A percentile compares a stretch with the other conserved stretches of the same genome.
Conservation (phyloP, 73 alveolate genomes). For the Blepharisma japonicum region DNA sequence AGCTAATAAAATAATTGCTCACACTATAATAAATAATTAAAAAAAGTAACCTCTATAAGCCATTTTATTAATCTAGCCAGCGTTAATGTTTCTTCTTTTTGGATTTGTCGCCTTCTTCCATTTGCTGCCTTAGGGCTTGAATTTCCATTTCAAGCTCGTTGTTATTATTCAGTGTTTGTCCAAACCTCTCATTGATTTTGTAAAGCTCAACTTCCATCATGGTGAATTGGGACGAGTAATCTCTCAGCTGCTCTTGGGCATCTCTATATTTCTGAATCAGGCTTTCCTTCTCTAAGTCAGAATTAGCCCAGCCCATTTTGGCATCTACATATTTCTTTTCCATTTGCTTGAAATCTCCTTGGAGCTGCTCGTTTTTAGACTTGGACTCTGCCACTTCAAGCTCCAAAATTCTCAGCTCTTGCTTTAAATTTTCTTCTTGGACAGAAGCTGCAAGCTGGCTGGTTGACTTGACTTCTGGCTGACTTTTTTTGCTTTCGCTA, state of each 20-base stretch:
- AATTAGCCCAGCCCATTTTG: conserved; percentile 32
- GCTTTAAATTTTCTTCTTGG: conserved; percentile 11
- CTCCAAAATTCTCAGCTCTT: neutral
- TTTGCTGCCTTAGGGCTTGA: neutral
- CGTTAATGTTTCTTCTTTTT: neutral
- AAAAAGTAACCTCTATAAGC: no score
- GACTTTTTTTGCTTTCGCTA: neutral
- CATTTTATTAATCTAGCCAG: no score
- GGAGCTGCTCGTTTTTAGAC: neutral
- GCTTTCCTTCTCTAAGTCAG: conserved; percentile 20
- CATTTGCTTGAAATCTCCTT: neutral
- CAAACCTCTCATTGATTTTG: conserved; percentile 25
- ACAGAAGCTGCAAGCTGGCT: neutral
- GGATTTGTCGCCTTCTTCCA: neutral
- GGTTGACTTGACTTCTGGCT: neutral
- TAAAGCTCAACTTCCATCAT: conserved; percentile 25
- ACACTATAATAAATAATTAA: no score
- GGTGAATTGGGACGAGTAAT: conserved; percentile 12
- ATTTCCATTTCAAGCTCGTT: conserved; percentile 20
- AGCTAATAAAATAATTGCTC: no score
- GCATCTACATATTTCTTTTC: conserved; percentile 31
- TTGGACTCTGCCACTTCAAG: neutral
- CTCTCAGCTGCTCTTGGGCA: conserved; percentile 28
- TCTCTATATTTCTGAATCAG: conserved; percentile 16
- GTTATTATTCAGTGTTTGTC: neutral